phyloP scores from a whole-genome alignment of 768 basidiomycete genomes.

The Cystobasidiopsis lactophilus region DNA sequence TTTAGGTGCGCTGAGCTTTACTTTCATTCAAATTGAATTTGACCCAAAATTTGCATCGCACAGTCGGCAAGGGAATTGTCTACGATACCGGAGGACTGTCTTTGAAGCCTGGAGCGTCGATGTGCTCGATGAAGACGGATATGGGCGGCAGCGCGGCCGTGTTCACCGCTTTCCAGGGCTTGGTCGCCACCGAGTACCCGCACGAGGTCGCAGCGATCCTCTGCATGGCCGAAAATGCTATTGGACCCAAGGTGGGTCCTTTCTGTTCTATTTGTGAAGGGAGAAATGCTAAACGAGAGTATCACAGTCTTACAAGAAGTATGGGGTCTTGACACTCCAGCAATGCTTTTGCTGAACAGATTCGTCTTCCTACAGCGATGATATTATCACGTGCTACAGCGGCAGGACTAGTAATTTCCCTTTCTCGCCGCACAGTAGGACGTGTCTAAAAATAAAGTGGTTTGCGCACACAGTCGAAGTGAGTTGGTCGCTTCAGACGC shows the following conservation, averaged over 20 bases:
- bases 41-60: neutral
- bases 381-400: neutral
- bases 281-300: too few species aligned
- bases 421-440: too few species aligned
- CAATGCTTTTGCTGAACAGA: neutral
- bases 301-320: slow-evolving; percentile 1
- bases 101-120: neutral
- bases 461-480: too few species aligned
- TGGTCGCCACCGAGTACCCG: neutral
- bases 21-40: neutral
- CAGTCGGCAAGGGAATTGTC: slow-evolving; percentile 1
- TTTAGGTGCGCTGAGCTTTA: neutral
- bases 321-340: neutral
- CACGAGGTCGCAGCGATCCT: neutral
- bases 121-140: neutral
- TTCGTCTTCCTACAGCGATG: neutral
- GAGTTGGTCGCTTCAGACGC: neutral
- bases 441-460: too few species aligned
- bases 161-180: neutral
- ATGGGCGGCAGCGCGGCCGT: neutral
- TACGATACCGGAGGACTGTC: neutral
- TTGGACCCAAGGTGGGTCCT: neutral
- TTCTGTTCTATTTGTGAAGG: too few species aligned
- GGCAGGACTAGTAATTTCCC: neutral
- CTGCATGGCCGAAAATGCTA: slow-evolving; percentile 1